Evolutionary conservation across 2,329 filamentous ascomycete species (phyloP), one percentile per base, ranked within the genome.

Genomic region (Calonectria pauciramosa): DNA sequence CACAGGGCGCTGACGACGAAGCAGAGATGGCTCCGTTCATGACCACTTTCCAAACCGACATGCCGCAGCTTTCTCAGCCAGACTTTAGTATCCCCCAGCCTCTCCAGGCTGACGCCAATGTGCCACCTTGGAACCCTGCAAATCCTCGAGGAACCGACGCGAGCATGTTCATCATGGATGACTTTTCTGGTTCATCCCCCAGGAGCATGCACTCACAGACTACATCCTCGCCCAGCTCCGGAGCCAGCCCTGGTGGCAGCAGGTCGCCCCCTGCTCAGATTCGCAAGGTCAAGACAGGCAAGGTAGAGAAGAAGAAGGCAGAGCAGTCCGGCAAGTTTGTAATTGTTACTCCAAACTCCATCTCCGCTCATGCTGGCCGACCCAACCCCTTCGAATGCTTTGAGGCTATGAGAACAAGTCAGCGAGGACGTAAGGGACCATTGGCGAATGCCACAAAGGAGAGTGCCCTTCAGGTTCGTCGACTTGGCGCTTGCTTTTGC

Each of bases 401-500:
- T 79, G 89, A 91, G 77, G 87, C 86, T 20, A 86, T 89, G 83
- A 85, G 88, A 30, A 86, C 87, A 8, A 88, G 89, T 10, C 89
- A 91, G 75, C 87, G 89, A 70, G 90, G 90, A 2, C 86, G 90
- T 67, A 91, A 91, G 79, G 90, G 90, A 0, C 90, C 90, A 1
- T 82, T 91, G 47, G 88, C 89, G 32, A 85, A 88, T 60, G 87
- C 89, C n/a, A 89, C 87, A 36, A 91, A 91, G 80, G 86, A 90
- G 81, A 88, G 86, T 59, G 90, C 90, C 0, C 84, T 91, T 3
- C 86, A 90, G 70, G 89, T 92, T 14, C 87, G 90, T 20, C 86
- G 89, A 38, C 82, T 86, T 6, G 90, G 90, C 8, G 90, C 90
- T 13, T 92, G 90, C 80, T 91, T 91, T 83, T 90, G 89, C 83